phyloP scores from a whole-genome alignment of 2,329 filamentous ascomycete species.

The Pseudocercospora crystallina region DNA sequence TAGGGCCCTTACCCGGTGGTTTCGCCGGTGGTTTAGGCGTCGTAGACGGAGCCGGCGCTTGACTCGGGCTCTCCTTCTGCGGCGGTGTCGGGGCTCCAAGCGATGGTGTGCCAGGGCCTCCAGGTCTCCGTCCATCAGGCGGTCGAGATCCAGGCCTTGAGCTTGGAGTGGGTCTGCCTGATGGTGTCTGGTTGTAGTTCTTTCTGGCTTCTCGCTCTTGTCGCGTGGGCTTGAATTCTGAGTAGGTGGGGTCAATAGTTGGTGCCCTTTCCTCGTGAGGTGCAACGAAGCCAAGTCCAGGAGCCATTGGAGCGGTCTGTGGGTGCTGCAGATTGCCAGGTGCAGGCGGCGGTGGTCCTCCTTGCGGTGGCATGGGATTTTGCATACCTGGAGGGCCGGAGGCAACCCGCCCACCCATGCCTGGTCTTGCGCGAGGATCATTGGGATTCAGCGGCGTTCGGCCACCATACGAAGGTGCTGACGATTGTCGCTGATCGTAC shows the following conservation, averaged over 20 bases:
- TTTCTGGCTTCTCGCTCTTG: conserved; percentile 10
- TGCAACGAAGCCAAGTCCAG: conserved; percentile 40
- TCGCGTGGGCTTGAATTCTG: conserved; percentile 9
- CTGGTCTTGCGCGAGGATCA: conserved; percentile 23
- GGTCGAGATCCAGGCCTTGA: no score
- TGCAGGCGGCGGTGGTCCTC: conserved; percentile 9
- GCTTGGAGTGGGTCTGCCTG: background rate
- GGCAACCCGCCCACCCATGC: conserved; percentile 30
- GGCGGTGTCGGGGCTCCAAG: conserved; percentile 21
- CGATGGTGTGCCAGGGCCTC: background rate
- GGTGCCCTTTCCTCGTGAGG: conserved; percentile 43
- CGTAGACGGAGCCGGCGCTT: conserved; percentile 28
- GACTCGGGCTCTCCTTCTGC: conserved; percentile 12
- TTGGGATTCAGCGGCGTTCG: conserved; percentile 18
- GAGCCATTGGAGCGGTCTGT: conserved; percentile 19
- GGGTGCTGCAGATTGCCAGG: conserved; percentile 22
- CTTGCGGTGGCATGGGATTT: conserved; percentile 10
- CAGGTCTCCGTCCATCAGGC: no score
- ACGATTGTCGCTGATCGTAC: conserved; percentile 21
- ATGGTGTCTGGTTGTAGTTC: conserved; percentile 18
- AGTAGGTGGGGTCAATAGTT: conserved; percentile 20
- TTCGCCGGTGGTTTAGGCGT: conserved; percentile 36
- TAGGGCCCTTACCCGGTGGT: conserved; percentile 71
- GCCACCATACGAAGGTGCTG: conserved; percentile 7
- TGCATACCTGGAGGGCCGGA: conserved; percentile 33